phyloP scores from a whole-genome alignment of 768 basidiomycete species.

The Amanita fuliginea region DNA sequence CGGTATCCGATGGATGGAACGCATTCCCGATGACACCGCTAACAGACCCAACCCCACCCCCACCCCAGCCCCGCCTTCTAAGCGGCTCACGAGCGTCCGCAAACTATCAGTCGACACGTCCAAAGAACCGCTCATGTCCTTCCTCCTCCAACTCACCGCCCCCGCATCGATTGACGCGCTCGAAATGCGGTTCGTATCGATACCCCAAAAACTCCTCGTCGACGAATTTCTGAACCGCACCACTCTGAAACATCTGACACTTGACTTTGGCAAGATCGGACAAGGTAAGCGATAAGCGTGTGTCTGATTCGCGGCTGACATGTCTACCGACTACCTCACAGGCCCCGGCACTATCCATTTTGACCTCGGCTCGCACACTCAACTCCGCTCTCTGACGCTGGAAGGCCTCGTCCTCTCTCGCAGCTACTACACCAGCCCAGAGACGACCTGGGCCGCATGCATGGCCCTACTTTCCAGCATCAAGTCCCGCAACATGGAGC shows the following conservation, averaged over 20 bases:
- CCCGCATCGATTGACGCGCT: not conserved
- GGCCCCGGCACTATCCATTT: not conserved
- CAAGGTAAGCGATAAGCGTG: not conserved
- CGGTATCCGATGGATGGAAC: not conserved
- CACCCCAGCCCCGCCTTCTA: not conserved
- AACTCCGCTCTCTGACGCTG: conserved; percentile 4
- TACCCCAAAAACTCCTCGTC: not conserved
- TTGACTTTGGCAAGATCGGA: conserved; percentile 2
- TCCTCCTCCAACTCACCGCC: not conserved
- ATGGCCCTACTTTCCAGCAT: conserved; percentile 1
- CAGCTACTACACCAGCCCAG: not conserved
- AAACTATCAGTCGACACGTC: conserved; percentile 1
- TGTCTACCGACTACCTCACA: not conserved
- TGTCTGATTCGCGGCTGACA: not conserved
- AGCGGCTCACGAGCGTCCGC: not conserved
- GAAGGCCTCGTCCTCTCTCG: not conserved
- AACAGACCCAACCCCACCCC: no score
- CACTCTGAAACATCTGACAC: not conserved
- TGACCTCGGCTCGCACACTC: conserved; percentile 1
- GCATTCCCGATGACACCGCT: not conserved
- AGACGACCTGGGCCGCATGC: not conserved
- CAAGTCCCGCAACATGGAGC: not conserved
- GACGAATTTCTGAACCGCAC: not conserved
- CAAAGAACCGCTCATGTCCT: not conserved
- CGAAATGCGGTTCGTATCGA: not conserved